phyloP scores from a whole-genome alignment of 495 filamentous ascomycete species.

The Lichina pygmaea region DNA sequence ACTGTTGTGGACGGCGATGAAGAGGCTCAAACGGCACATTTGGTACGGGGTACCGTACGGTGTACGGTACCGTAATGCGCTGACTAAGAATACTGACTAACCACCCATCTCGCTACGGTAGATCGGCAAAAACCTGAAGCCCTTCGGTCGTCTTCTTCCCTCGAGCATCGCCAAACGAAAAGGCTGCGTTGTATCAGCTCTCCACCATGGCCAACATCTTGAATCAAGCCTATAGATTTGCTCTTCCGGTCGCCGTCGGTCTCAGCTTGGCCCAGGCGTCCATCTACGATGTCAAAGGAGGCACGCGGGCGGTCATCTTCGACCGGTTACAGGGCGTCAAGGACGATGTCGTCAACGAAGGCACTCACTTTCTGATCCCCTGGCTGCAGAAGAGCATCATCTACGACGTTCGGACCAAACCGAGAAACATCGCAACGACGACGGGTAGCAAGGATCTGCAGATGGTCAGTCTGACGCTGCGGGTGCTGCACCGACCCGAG shows the following conservation, averaged over 20 bases:
- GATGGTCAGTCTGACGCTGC: constrained; percentile 96
- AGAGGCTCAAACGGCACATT: too few relatives aligned
- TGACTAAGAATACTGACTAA: too few relatives aligned
- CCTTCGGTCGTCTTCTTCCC: too few relatives aligned
- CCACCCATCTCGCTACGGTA: too few relatives aligned
- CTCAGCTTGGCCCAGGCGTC: constrained; percentile 37
- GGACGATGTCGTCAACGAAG: constrained; percentile 78
- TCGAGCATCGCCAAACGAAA: background rate
- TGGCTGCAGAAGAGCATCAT: constrained; percentile 90
- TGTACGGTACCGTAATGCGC: too few relatives aligned
- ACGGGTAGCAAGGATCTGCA: constrained; percentile 97
- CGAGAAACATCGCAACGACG: constrained; percentile 88
- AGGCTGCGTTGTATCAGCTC: background rate
- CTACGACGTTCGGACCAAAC: constrained; percentile 95
- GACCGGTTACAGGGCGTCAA: constrained; percentile 80
- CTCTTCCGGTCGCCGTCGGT: constrained; percentile 41
- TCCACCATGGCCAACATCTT: constrained; percentile 32
- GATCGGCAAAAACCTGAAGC: too few relatives aligned
- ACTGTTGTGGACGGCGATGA: too few relatives aligned
- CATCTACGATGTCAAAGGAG: constrained; percentile 92
- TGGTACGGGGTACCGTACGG: too few relatives aligned
- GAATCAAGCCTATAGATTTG: constrained; percentile 35
- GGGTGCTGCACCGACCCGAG: constrained; percentile 85
- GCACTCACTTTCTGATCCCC: constrained; percentile 87
- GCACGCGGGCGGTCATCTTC: constrained; percentile 91